Evolutionary conservation across 768 basidiomycete species (phyloP).

Genomic region (Phlebiopsis flavidoalba): DNA sequence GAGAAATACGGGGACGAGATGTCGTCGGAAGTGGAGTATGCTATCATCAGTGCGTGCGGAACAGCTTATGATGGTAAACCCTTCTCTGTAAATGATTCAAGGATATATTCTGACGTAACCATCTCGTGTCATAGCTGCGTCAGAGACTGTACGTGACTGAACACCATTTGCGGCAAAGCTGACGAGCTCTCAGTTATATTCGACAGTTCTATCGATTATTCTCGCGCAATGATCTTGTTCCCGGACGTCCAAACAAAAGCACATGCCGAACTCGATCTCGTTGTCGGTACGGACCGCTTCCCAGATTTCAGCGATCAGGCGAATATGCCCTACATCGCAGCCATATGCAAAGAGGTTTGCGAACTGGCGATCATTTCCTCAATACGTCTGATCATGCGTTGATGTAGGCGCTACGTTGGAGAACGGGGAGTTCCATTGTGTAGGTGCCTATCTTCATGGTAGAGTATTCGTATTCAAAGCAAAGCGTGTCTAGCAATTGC

Average conservation of each 20-base stretch:
- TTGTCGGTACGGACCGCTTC: slow-evolving; percentile 19
- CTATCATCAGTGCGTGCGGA: slow-evolving; percentile 1
- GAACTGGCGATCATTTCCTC: neutral
- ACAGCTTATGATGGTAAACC: neutral
- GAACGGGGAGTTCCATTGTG: slow-evolving; percentile 10
- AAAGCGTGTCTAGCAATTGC: slow-evolving; percentile 14
- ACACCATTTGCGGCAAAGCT: neutral
- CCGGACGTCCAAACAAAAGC: slow-evolving; percentile 24
- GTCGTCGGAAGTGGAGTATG: neutral
- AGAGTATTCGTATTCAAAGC: neutral
- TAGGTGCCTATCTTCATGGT: neutral
- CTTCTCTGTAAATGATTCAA: neutral
- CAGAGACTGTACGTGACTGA: neutral
- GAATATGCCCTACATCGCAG: slow-evolving; percentile 7
- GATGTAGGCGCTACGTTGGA: slow-evolving; percentile 10
- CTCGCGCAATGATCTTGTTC: slow-evolving; percentile 33
- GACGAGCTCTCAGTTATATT: slow-evolving; percentile 18
- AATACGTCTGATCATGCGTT: neutral
- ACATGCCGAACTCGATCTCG: slow-evolving; percentile 25
- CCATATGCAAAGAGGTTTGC: neutral
- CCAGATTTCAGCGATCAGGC: slow-evolving; percentile 20
- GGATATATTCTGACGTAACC: neutral
- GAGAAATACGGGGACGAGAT: slow-evolving; percentile 1
- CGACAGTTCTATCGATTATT: slow-evolving; percentile 27
- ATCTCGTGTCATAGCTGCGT: neutral